Evolutionary conservation across 768 basidiomycete genomes (phyloP).

Genomic region (Mycena indigotica): DNA sequence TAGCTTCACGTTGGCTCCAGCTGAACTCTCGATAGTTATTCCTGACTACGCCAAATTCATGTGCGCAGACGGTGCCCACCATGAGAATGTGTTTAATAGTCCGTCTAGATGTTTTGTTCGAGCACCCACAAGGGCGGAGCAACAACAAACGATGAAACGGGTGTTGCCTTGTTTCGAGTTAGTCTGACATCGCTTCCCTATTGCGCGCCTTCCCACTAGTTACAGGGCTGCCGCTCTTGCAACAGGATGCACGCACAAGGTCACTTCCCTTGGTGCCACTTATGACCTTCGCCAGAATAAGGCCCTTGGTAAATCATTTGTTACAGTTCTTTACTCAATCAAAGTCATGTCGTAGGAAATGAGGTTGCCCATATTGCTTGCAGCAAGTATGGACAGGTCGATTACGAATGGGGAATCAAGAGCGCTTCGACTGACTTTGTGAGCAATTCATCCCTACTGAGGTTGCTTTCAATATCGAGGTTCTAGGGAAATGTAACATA

Average conservation of each 20-base stretch:
- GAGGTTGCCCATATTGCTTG: conserved; percentile 65
- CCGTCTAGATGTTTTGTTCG: conserved; percentile 66
- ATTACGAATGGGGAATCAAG: conserved; percentile 67
- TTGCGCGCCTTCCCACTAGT: background rate
- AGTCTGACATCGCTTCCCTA: conserved; percentile 24
- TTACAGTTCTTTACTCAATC: background rate
- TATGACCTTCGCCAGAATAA: conserved; percentile 72
- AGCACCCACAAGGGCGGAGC: conserved; percentile 66
- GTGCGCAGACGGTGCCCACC: conserved; percentile 39
- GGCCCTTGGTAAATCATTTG: conserved; percentile 48
- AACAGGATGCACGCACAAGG: conserved; percentile 59
- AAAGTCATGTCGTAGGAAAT: conserved; percentile 48
- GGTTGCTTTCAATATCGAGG: background rate
- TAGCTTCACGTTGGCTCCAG: background rate
- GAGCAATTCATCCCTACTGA: conserved; percentile 29
- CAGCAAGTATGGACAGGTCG: conserved; percentile 62
- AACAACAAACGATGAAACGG: conserved; percentile 56
- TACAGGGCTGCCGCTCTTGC: conserved; percentile 67
- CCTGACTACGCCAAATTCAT: conserved; percentile 78
- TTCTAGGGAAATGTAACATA: conserved; percentile 74
- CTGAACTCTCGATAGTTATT: conserved; percentile 54
- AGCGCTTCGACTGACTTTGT: conserved; percentile 85
- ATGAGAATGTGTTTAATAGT: background rate
- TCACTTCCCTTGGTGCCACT: conserved; percentile 37
- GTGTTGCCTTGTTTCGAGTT: conserved; percentile 76